phyloP scores from a whole-genome alignment of 129 eudicot genomes.

The Lonicera japonica region DNA sequence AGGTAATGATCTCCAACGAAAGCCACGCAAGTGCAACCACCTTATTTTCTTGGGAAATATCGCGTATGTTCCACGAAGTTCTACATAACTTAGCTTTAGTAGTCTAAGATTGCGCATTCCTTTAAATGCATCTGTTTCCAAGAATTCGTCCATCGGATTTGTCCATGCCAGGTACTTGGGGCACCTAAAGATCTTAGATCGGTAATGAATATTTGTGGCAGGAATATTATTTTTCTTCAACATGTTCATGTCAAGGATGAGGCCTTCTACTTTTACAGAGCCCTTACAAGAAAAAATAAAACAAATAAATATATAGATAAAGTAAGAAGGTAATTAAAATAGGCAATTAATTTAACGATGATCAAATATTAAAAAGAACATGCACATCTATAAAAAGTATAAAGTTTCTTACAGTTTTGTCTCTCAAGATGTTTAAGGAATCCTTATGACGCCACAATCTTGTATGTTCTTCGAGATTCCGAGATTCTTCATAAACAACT shows the following conservation, averaged over 20 bases:
- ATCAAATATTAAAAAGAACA: too few relatives aligned
- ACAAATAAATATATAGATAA: not conserved
- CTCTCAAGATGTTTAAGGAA: not conserved
- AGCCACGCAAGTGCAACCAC: constrained; percentile 12
- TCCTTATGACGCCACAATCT: constrained; percentile 1
- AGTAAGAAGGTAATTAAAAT: too few relatives aligned
- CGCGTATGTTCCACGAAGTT: not conserved
- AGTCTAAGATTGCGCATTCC: constrained; percentile 6
- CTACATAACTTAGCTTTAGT: constrained; percentile 5
- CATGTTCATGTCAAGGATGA: not conserved
- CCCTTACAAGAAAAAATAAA: not conserved
- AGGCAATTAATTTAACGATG: too few relatives aligned
- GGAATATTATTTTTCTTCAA: not conserved
- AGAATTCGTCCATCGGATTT: not conserved
- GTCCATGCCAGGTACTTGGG: not conserved
- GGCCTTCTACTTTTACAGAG: not conserved
- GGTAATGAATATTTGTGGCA: too few relatives aligned
- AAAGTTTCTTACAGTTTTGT: not conserved
- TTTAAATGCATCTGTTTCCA: constrained; percentile 5
- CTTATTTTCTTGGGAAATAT: constrained; percentile 4
- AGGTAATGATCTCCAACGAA: not conserved
- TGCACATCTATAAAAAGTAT: not conserved
- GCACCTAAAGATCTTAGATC: not conserved
- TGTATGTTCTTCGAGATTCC: not conserved
- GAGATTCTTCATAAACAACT: not conserved